Evolutionary conservation across 2,329 filamentous ascomycete genomes (phyloP).

Genomic region (Geosmithia putterillii): DNA sequence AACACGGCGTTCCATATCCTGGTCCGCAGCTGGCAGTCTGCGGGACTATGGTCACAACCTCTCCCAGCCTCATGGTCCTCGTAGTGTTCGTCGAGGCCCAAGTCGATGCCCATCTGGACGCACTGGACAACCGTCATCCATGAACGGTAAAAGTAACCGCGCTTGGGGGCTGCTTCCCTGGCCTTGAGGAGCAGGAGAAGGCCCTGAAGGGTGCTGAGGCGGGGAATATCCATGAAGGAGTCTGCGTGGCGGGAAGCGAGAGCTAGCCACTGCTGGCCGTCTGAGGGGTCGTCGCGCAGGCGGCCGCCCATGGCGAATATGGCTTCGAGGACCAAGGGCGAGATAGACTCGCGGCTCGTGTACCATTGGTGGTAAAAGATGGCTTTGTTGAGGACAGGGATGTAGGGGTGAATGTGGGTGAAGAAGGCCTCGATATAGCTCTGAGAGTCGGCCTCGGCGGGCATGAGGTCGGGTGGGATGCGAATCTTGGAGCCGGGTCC

Average conservation of each 20-base stretch:
- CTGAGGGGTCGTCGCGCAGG: slow-evolving; percentile 68
- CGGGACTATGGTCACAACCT: slow-evolving; percentile 52
- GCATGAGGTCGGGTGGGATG: slow-evolving; percentile 90
- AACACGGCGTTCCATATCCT: slow-evolving; percentile 86
- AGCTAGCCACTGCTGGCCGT: slow-evolving; percentile 87
- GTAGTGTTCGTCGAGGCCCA: slow-evolving; percentile 79
- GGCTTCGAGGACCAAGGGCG: slow-evolving; percentile 77
- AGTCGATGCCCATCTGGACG: slow-evolving; percentile 84
- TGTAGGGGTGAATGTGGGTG: slow-evolving; percentile 79
- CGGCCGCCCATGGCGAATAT: slow-evolving; percentile 83
- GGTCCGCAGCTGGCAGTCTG: slow-evolving; percentile 75
- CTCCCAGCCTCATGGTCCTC: slow-evolving; percentile 63
- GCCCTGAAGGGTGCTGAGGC: slow-evolving; percentile 84
- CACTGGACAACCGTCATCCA: slow-evolving; percentile 95
- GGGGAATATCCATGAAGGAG: slow-evolving; percentile 84
- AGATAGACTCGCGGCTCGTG: slow-evolving; percentile 69
- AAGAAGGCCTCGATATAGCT: slow-evolving; percentile 90
- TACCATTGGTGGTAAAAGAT: slow-evolving; percentile 87
- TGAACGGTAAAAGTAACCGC: slow-evolving; percentile 91
- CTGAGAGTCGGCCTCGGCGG: slow-evolving; percentile 67
- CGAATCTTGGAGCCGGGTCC: slow-evolving; percentile 67
- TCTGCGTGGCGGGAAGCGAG: slow-evolving; percentile 81
- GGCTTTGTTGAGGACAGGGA: slow-evolving; percentile 74
- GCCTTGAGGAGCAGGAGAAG: slow-evolving; percentile 82
- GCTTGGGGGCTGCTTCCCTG: slow-evolving; percentile 79